Evolutionary conservation across 1,139 yeast genomes (phyloP), one percentile per base, ranked within the genome.

Genomic region (Saccharomyces hybrid): DNA sequence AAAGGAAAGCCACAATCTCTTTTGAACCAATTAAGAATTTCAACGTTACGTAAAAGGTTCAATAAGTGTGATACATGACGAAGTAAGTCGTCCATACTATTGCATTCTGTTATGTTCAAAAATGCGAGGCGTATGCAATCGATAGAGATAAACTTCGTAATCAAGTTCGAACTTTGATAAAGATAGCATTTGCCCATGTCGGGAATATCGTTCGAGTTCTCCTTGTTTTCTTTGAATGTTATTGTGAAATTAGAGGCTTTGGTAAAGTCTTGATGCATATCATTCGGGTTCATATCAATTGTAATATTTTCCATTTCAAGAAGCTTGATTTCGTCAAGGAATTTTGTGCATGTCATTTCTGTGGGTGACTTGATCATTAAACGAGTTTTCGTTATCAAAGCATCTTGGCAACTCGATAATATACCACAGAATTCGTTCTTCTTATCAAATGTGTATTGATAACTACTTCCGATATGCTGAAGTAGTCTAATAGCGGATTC

Each of bases 1-100:
- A 62, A 48, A 4, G 58, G 49, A 54, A 61, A 66, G 0, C 68
- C 69, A 27, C 53, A 55, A 2, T 57, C 56, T 20, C 51, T 50
- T 48, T 59, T 57, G 51, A 66, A 68, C 50, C 56, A 53, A 7
- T 49, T 41, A 14, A 55, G 50, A 27, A 65, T 32, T 8, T 50
- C 49, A 9, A 57, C 53, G 41, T 60, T 56, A 27, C 56, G 53
- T 48, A 65, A 52, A 28, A 51, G 28, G 27, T 34, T 34, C 32
- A 51, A 4, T 3, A 66, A 38, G 42, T 63, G 63, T 6, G 60
- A 54, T 11, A 61, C 47, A 6, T 54, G 51, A 6, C 51, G 55
- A 52, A 55, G 58, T 2, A 60, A 46, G 13, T 54, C 51, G 3
- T 57, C 57, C 38, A 55, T 55, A 23, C 59, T 55, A 1, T 29